Evolutionary conservation across 2,329 filamentous ascomycete genomes (phyloP).

Genomic region (Pseudogymnoascus sp.): DNA sequence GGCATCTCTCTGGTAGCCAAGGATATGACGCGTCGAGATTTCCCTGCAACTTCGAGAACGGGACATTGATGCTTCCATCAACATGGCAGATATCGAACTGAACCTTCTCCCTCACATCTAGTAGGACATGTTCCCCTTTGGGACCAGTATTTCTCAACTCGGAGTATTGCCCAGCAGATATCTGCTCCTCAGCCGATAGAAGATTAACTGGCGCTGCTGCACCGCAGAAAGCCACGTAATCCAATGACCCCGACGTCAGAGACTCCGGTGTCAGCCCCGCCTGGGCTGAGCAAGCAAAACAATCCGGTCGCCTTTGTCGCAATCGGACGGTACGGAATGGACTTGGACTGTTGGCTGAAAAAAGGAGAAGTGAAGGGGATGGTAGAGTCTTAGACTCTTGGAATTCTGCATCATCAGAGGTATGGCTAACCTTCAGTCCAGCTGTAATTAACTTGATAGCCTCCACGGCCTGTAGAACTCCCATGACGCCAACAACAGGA

Average conservation of each 20-base stretch:
- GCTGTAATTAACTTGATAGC: constrained; percentile 69
- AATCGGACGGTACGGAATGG: constrained; percentile 70
- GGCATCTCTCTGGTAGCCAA: constrained; percentile 35
- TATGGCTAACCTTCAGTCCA: constrained; percentile 13
- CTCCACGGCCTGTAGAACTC: constrained; percentile 82
- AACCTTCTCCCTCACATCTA: constrained; percentile 79
- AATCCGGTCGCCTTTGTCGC: constrained; percentile 58
- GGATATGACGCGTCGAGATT: constrained; percentile 16
- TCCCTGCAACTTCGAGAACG: constrained; percentile 47
- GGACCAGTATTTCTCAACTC: constrained; percentile 19
- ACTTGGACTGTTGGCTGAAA: constrained; percentile 43
- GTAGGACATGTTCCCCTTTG: constrained; percentile 43
- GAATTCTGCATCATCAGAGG: constrained; percentile 11
- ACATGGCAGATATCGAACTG: constrained; percentile 77
- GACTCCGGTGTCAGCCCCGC: constrained; percentile 54
- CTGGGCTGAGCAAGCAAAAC: constrained; percentile 63
- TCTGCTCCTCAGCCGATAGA: constrained; percentile 55
- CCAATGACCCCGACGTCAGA: constrained; percentile 56
- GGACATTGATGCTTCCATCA: constrained; percentile 66
- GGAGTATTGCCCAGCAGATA: constrained; percentile 54
- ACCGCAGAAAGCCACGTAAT: constrained; percentile 85
- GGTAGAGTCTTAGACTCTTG: constrained; percentile 15
- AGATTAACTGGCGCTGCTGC: constrained; percentile 44
- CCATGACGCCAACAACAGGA: constrained; percentile 88
- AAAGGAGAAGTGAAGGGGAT: constrained; percentile 33